Base-by-base conservation (phyloP, 805 yeast genomes). In the Candida krabiensis region DNA sequence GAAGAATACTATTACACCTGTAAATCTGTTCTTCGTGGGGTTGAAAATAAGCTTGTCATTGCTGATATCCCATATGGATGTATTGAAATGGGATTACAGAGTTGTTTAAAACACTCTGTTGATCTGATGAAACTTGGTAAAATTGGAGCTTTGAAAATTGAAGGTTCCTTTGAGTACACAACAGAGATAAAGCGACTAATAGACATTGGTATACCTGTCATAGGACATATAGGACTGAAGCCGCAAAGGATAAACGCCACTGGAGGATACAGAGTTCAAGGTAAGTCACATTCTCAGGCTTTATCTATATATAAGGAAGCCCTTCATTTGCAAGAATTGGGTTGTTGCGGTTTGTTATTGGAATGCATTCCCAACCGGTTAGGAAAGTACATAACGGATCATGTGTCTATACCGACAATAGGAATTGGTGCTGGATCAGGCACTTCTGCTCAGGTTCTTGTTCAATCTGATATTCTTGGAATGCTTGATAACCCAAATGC, bases 351-450 rank as follows among this genome's bases (percentile, higher is more conserved):
- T 34, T 54, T 89, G 2, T 79, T 91, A 2, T 58, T 91, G 2
- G 99, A 91, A 53, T 95, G 97, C 35, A 75, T 91, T 4, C 99
- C 99, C 1, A 77, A 76, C 39, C 73, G 72, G 40, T 63, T 93
- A 9, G 91, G 91, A 0, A 59, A 68, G 30, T 66, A 68, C 39
- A 77, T 93, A 19, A 85, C 96, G 0, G 57, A 69, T 2, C 64
- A 67, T 11, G 58, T 89, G 22, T 35, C 57, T 1, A 69, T 91
- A 1, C 97, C 98, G 0, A 86, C 95, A 1, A 89, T 91, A 48
- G 99, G 99, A 3, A 91, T 91, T 33, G 99, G 99, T 4, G 96
- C 98, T 0, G 98, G 99, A 0, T 76, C 79, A 16, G 65, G 66
- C 7, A 83, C 91, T 7, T 77, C 86, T 24, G 98, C 96, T 0